phyloP scores from a whole-genome alignment of 225 moss, liverwort and hornwort genomes.

The Bryoerythrophyllum caledonicum region DNA sequence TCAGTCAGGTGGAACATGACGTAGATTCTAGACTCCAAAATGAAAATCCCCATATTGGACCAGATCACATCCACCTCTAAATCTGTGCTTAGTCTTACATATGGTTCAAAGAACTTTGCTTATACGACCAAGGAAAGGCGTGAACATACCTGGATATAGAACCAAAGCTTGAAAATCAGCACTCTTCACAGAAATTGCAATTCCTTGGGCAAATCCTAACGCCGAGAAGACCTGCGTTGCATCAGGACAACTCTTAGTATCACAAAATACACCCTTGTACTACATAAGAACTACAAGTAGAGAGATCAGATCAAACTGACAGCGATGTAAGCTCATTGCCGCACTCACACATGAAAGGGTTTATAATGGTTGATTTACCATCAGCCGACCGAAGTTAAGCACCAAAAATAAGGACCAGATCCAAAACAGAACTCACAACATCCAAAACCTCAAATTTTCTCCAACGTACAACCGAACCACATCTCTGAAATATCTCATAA shows the following conservation, averaged over 20 bases:
- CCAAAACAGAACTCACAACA: too few species aligned
- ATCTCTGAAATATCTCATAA: too few species aligned
- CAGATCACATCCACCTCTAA: neutral
- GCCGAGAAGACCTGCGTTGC: constrained; percentile 98
- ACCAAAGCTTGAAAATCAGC: constrained; percentile 98
- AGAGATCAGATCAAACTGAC: too few species aligned
- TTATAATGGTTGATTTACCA: too few species aligned
- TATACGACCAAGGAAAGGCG: neutral
- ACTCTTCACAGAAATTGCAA: constrained; percentile 97
- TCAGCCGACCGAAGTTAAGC: too few species aligned
- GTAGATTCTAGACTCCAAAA: too few species aligned
- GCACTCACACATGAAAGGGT: too few species aligned
- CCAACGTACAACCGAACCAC: too few species aligned
- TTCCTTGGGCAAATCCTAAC: constrained; percentile 94
- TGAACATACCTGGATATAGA: constrained; percentile 82
- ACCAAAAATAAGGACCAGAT: too few species aligned
- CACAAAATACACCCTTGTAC: neutral
- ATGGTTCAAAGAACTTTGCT: neutral
- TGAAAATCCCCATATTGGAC: neutral
- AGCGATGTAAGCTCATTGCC: too few species aligned
- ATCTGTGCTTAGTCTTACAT: neutral
- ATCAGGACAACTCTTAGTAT: neutral
- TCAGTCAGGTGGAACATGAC: too few species aligned
- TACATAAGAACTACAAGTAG: neutral
- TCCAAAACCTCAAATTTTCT: too few species aligned